phyloP scores from a whole-genome alignment of 495 filamentous ascomycete genomes.

The Beverwykella pulmonaria region DNA sequence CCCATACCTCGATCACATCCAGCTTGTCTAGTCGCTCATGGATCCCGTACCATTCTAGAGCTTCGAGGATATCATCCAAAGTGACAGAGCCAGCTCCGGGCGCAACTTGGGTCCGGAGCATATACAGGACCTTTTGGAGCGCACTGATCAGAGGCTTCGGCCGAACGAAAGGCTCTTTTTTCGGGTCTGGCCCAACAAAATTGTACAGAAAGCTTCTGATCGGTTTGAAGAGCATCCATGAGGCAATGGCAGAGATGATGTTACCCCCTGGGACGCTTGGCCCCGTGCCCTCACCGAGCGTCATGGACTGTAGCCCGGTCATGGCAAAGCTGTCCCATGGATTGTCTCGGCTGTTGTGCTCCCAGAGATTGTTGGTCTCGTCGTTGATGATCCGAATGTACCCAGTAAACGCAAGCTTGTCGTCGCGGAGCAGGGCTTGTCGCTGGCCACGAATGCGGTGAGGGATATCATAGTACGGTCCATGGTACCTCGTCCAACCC shows the following conservation, averaged over 20 bases:
- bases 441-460: constrained; percentile 60
- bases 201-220: constrained; percentile 60
- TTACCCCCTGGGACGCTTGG: constrained; percentile 50
- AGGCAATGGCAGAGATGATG: constrained; percentile 49
- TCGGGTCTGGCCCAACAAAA: constrained; percentile 54
- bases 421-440: constrained; percentile 63
- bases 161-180: constrained; percentile 52
- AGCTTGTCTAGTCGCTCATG: constrained; percentile 41
- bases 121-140: constrained; percentile 41
- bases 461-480: constrained; percentile 63
- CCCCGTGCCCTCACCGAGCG: constrained; percentile 49
- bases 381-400: constrained; percentile 68
- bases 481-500: constrained; percentile 70
- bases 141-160: constrained; percentile 50
- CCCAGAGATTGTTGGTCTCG: constrained; percentile 65
- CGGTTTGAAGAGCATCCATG: constrained; percentile 62
- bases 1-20: constrained; percentile 53
- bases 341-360: constrained; percentile 49
- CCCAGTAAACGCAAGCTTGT: constrained; percentile 64
- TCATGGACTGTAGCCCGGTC: constrained; percentile 62
- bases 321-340: constrained; percentile 53
- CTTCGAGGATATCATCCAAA: constrained; percentile 36
- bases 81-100: constrained; percentile 26
- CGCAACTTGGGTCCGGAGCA: constrained; percentile 36
- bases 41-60: constrained; percentile 45